These are phyloP conservation scores for Lignosus rhinocerotis DNA, from an alignment of 1,284 basidiomycete species.

Conservation along the genomic window DNA sequence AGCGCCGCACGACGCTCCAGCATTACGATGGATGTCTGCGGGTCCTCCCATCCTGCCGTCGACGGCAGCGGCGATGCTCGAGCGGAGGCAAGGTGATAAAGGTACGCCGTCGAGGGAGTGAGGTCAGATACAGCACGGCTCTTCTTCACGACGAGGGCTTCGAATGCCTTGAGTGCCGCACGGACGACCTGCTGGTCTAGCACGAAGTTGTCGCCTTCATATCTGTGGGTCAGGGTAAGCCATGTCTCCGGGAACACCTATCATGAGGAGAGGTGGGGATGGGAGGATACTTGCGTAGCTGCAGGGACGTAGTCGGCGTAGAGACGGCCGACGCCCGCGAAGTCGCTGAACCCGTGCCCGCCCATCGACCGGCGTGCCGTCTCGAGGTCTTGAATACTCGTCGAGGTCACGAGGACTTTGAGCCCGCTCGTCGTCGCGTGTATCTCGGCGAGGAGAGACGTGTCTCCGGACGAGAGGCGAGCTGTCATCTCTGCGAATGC, in stretches of 20 bases:
- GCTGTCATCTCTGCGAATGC: conserved; percentile 51
- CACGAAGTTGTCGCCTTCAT: conserved; percentile 79
- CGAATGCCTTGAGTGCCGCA: conserved; percentile 62
- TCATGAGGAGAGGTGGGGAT: no score
- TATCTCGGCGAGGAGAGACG: conserved; percentile 64
- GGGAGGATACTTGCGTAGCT: conserved; percentile 49
- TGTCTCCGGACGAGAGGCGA: conserved; percentile 57
- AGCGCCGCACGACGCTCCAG: conserved; percentile 66
- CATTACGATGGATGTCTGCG: conserved; percentile 42
- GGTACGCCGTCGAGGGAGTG: conserved; percentile 52
- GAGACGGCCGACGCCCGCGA: conserved; percentile 63
- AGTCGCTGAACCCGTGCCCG: conserved; percentile 76
- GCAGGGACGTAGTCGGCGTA: conserved; percentile 69
- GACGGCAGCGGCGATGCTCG: conserved; percentile 2
- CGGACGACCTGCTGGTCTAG: conserved; percentile 74
- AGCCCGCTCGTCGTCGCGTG: conserved; percentile 73
- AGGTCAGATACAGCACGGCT: conserved; percentile 28
- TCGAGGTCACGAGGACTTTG: conserved; percentile 62
- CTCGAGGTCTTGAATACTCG: conserved; percentile 63
- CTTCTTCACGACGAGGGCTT: conserved; percentile 25
- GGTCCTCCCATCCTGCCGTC: conserved; percentile 28
- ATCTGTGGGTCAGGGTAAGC: conserved; percentile 39
- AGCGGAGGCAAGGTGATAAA: conserved; percentile 45
- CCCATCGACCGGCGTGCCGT: conserved; percentile 71
- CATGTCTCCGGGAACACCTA: not conserved